Conservation (phyloP, 129 eudicot genomes). For the Helianthus tuberosus region DNA sequence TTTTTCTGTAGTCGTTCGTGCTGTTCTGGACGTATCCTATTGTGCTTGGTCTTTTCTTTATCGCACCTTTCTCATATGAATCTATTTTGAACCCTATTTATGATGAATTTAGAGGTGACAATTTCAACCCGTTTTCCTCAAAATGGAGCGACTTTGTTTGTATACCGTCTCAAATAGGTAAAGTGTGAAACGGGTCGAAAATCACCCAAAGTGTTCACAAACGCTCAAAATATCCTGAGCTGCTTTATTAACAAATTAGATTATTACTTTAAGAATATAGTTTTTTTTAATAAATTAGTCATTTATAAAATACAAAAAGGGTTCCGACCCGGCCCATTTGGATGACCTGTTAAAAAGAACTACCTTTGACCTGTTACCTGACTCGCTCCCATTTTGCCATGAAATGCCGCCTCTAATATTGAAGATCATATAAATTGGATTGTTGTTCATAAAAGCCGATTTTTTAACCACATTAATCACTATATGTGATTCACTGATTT, state of each 20-base stretch:
- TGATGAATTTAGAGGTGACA: neutral
- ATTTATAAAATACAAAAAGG: too few relatives aligned
- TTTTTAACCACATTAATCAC: constrained; percentile 1
- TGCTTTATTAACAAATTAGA: too few relatives aligned
- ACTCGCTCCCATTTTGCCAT: too few relatives aligned
- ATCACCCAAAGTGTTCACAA: neutral
- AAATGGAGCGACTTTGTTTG: neutral
- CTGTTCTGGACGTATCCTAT: constrained; percentile 94
- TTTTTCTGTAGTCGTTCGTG: constrained; percentile 80
- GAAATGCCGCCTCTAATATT: too few relatives aligned
- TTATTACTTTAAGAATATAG: too few relatives aligned
- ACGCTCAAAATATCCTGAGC: too few relatives aligned
- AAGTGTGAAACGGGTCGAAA: neutral
- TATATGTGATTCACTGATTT: neutral
- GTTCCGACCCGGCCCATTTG: too few relatives aligned
- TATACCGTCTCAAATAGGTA: neutral
- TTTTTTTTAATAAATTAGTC: too few relatives aligned
- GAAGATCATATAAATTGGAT: too few relatives aligned
- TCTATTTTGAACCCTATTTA: neutral
- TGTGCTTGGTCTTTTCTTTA: neutral
- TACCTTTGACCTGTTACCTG: too few relatives aligned
- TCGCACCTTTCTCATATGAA: neutral
- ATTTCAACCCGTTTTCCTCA: neutral
- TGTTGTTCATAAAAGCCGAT: neutral
- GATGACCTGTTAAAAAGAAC: too few relatives aligned